phyloP scores from a whole-genome alignment of 1,139 yeast genomes.

The Kazachstania sp. region DNA sequence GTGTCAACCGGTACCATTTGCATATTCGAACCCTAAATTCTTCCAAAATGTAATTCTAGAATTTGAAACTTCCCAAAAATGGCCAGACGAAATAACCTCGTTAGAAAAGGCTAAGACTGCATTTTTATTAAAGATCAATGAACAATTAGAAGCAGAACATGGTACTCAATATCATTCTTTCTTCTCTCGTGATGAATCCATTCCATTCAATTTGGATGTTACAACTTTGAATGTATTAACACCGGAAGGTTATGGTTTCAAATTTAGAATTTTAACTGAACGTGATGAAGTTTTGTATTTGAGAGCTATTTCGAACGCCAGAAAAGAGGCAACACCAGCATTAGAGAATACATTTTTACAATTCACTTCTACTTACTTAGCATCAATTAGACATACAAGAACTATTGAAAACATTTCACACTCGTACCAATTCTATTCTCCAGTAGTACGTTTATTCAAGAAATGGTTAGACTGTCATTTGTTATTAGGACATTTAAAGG shows the following conservation, averaged over 20 bases:
- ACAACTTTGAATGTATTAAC: slow-evolving; percentile 58
- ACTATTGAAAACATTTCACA: slow-evolving; percentile 62
- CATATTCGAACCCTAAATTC: slow-evolving; percentile 66
- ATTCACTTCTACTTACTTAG: slow-evolving; percentile 59
- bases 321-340: slow-evolving; percentile 48
- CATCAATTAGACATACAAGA: slow-evolving; percentile 74
- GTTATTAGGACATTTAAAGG: slow-evolving; percentile 58
- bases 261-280: slow-evolving; percentile 64
- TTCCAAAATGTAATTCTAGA: slow-evolving; percentile 75
- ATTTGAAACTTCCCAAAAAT: slow-evolving; percentile 80
- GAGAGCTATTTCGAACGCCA: slow-evolving; percentile 56
- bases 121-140: slow-evolving; percentile 65
- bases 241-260: slow-evolving; percentile 84
- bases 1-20: slow-evolving; percentile 76
- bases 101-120: slow-evolving; percentile 88
- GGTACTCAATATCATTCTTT: slow-evolving; percentile 49
- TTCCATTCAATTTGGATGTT: slow-evolving; percentile 57
- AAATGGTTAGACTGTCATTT: slow-evolving; percentile 77
- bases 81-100: slow-evolving; percentile 91
- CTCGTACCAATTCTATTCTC: slow-evolving; percentile 65
- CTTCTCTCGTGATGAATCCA: slow-evolving; percentile 53
- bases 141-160: slow-evolving; percentile 39
- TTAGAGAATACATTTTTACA: slow-evolving; percentile 56
- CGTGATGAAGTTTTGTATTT: slow-evolving; percentile 69
- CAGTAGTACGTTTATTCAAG: slow-evolving; percentile 77